Evolutionary conservation across 1,284 basidiomycete genomes (phyloP), one percentile per base, ranked within the genome.

Genomic region (Cerrena zonata): DNA sequence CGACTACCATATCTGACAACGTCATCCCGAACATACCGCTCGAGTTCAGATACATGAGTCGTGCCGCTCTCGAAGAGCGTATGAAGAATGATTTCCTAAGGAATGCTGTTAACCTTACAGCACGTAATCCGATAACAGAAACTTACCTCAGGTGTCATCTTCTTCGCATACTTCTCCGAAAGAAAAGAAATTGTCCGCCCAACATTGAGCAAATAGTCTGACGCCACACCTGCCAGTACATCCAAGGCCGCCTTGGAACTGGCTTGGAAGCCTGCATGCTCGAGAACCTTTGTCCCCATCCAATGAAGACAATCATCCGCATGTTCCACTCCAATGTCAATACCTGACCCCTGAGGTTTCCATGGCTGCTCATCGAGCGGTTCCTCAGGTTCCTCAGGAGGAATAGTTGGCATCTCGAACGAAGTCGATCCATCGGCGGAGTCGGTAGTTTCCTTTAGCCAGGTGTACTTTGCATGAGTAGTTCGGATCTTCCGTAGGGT

Each of bases 261-360:
- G 10, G 85, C 86, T 86, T 95, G 92, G 63, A 96, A 95, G 1
- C 92, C 93, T 34, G 79, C 76, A 70, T 94, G 93, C 54, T 92
- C 89, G 56, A 94, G 64, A 45, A 94, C 73, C 64, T 88, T 89
- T 45, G 76, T 74, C 11, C 78, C 72, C 74, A 81, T 77, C 87
- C 87, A 89, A 56, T 73, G 69, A 55, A 88, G 59, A 68, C 87
- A 89, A 52, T 76, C 71, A 27, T 74, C 72, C 24, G 77, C 78
- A 49, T 78, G 79, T 54, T 69, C 65, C 52, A 75, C 76, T 0
- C 80, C 80, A 26, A 87, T 62, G 50, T 74, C 74, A 4, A 67
- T 39, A 2, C 65, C 65, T 4, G 60, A 53, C 15, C 61, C 62
- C 12, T 54, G 54, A 4, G 68, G 58, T 34, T 65, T 65, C 84